These are phyloP conservation scores for Pseudocercospora pini-densiflorae DNA, from an alignment of 2,329 filamentous ascomycete genomes.

Conservation along the genomic window DNA sequence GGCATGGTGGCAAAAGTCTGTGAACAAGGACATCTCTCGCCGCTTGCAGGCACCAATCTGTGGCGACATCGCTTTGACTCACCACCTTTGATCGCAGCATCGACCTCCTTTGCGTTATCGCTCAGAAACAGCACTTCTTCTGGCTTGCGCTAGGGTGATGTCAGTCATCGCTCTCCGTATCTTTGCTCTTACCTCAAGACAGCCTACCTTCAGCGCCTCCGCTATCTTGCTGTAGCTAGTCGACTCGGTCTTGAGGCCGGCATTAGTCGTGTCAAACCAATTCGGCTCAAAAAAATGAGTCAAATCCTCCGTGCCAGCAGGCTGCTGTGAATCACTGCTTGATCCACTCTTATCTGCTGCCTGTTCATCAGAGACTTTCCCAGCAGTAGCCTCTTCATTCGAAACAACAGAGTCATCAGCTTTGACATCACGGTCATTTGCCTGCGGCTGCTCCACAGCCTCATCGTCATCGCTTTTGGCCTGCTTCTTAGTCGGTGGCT, in stretches of 20 bases:
- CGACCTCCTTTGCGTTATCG: conserved; percentile 69
- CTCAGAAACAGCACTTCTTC: conserved; percentile 75
- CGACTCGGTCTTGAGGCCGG: conserved; percentile 71
- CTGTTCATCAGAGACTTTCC: conserved; percentile 10
- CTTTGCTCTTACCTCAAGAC: not conserved
- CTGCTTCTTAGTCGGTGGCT: conserved; percentile 22
- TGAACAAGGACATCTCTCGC: not conserved
- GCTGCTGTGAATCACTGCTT: conserved; percentile 36
- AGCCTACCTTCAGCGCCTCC: conserved; percentile 44
- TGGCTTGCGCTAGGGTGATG: conserved; percentile 46
- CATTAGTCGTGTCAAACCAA: conserved; percentile 82
- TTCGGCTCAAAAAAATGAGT: conserved; percentile 60
- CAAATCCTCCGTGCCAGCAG: conserved; percentile 57
- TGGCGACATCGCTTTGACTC: not conserved
- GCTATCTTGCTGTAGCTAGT: conserved; percentile 71
- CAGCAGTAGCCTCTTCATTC: conserved; percentile 13
- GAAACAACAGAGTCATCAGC: not conserved
- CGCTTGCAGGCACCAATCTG: not conserved
- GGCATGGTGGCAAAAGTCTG: not conserved
- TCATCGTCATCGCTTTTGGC: conserved; percentile 9
- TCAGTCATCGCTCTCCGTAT: conserved; percentile 3
- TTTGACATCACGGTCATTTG: conserved; percentile 13
- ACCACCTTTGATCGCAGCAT: conserved; percentile 47
- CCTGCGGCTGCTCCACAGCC: conserved; percentile 8
- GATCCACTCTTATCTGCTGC: conserved; percentile 7